phyloP scores from a whole-genome alignment of 352 stramenopile species.

The Lagenidium sp. region DNA sequence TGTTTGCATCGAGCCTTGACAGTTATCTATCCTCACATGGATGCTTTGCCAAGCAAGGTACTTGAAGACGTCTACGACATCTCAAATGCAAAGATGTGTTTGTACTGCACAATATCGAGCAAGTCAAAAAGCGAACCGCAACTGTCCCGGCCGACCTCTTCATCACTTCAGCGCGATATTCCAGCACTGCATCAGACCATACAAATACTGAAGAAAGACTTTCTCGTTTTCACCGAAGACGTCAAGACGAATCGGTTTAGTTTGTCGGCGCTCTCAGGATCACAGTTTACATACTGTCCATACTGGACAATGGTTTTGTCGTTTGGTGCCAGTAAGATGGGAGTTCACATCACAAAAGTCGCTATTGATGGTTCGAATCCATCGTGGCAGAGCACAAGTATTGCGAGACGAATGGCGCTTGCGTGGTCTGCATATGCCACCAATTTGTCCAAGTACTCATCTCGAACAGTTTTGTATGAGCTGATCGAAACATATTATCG shows the following conservation, averaged over 20 bases:
- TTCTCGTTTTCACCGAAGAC: slow-evolving; percentile 46
- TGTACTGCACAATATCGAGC: slow-evolving; percentile 38
- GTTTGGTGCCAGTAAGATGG: slow-evolving; percentile 38
- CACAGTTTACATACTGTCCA: slow-evolving; percentile 54
- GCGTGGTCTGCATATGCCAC: slow-evolving; percentile 45
- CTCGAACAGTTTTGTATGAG: slow-evolving; percentile 52
- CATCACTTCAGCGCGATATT: slow-evolving; percentile 59
- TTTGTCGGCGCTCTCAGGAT: slow-evolving; percentile 16
- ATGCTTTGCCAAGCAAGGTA: slow-evolving; percentile 33
- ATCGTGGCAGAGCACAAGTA: slow-evolving; percentile 8
- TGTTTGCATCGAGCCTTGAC: slow-evolving; percentile 53
- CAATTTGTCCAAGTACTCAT: slow-evolving; percentile 36
- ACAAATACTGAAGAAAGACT: slow-evolving; percentile 35
- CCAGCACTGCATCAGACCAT: slow-evolving; percentile 49
- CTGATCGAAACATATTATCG: slow-evolving; percentile 52
- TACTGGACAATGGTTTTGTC: slow-evolving; percentile 64
- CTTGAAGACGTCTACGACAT: slow-evolving; percentile 50
- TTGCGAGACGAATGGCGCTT: slow-evolving; percentile 39
- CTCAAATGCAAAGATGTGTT: slow-evolving; percentile 36
- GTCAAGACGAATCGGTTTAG: slow-evolving; percentile 65
- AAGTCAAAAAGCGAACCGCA: too few species aligned
- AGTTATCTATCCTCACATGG: slow-evolving; percentile 70
- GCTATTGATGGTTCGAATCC: slow-evolving; percentile 23
- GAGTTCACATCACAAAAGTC: slow-evolving; percentile 47
- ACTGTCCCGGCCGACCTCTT: slow-evolving; percentile 7